Conservation (phyloP, 257 asterid species). For the Orobanche coerulescens region DNA sequence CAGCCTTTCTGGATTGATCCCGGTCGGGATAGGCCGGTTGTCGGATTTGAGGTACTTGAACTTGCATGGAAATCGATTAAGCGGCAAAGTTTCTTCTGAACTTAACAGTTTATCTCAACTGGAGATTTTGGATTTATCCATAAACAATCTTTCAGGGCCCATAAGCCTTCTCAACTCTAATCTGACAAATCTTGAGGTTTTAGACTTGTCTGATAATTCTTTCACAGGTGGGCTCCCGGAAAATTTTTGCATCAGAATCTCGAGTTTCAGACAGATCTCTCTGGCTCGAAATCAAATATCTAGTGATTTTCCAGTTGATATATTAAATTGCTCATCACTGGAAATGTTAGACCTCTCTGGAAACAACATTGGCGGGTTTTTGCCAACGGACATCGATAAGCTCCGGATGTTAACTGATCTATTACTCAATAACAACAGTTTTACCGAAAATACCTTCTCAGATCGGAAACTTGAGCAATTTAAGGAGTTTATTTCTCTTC, state of each 20-base stretch:
- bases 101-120: constrained; percentile 44
- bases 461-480: constrained; percentile 60
- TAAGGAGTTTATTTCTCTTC: constrained; percentile 45
- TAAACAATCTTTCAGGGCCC: constrained; percentile 56
- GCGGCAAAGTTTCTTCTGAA: constrained; percentile 55
- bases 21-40: constrained; percentile 43
- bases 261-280: constrained; percentile 36
- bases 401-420: constrained; percentile 67
- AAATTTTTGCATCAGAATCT: constrained; percentile 41
- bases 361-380: constrained; percentile 43
- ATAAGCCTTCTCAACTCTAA: constrained; percentile 33
- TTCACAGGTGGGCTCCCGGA: constrained; percentile 38
- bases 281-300: constrained; percentile 51
- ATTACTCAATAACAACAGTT: constrained; percentile 73
- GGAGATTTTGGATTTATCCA: constrained; percentile 54
- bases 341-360: constrained; percentile 65
- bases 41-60: constrained; percentile 57
- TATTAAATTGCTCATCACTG: constrained; percentile 58
- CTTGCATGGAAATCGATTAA: constrained; percentile 58
- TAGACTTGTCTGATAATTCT: constrained; percentile 43
- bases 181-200: constrained; percentile 40
- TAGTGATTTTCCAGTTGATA: constrained; percentile 49
- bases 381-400: constrained; percentile 47
- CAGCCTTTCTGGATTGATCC: constrained; percentile 56
- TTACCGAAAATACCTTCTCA: constrained; percentile 52